These are phyloP conservation scores for Cruciata laevipes DNA, from an alignment of 257 asterid species.

Conservation along the genomic window DNA sequence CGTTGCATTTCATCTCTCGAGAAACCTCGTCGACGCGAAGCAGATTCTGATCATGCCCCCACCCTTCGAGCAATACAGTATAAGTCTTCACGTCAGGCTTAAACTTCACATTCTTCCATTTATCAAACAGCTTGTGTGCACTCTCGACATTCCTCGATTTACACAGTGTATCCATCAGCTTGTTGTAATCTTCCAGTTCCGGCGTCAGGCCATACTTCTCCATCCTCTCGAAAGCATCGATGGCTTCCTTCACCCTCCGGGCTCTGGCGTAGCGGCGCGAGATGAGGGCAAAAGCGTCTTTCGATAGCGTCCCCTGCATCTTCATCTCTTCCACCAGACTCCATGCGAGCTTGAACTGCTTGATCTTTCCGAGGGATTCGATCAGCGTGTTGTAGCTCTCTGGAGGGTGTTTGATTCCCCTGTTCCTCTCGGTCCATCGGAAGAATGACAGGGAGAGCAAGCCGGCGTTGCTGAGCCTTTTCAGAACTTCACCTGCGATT, in stretches of 20 bases:
- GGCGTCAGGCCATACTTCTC: slow-evolving; percentile 57
- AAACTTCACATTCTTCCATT: slow-evolving; percentile 47
- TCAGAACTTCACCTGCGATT: slow-evolving; percentile 54
- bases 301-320: slow-evolving; percentile 33
- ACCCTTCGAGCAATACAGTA: slow-evolving; percentile 69
- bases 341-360: slow-evolving; percentile 81
- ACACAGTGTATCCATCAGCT: slow-evolving; percentile 64
- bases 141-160: slow-evolving; percentile 54
- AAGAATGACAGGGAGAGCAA: slow-evolving; percentile 56
- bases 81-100: slow-evolving; percentile 57
- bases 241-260: slow-evolving; percentile 57
- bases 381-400: slow-evolving; percentile 65
- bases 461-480: slow-evolving; percentile 64
- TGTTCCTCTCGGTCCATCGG: slow-evolving; percentile 69
- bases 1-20: slow-evolving; percentile 60
- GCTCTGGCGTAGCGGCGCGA: slow-evolving; percentile 80
- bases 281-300: slow-evolving; percentile 57
- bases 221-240: slow-evolving; percentile 68
- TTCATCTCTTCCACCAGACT: slow-evolving; percentile 61
- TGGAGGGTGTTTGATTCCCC: slow-evolving; percentile 24
- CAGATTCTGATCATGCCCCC: slow-evolving; percentile 63
- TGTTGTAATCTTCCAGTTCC: slow-evolving; percentile 58
- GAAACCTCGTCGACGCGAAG: slow-evolving; percentile 56
- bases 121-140: slow-evolving; percentile 74
- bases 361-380: slow-evolving; percentile 72